These are phyloP conservation scores for Leccinum ochraceum DNA, from an alignment of 768 basidiomycete genomes.

Conservation along the genomic window DNA sequence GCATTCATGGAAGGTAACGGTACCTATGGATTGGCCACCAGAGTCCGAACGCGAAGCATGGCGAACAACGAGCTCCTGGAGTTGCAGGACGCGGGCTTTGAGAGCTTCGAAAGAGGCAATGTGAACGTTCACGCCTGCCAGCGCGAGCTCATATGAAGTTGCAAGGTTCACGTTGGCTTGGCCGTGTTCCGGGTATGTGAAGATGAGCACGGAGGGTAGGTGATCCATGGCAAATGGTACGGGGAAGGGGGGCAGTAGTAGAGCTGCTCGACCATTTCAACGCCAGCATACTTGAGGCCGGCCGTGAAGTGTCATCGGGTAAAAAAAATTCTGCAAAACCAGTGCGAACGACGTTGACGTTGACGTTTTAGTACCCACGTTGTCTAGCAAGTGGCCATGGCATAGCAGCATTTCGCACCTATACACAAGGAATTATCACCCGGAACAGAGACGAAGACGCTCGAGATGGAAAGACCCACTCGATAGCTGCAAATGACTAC, in stretches of 20 bases:
- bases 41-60: background rate
- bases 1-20: constrained; percentile 10
- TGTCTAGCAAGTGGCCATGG: background rate
- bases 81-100: constrained; percentile 4
- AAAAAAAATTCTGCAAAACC: background rate
- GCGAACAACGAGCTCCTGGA: constrained; percentile 10
- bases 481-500: background rate
- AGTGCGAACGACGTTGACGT: background rate
- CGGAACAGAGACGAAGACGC: background rate
- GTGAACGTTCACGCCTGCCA: constrained; percentile 10
- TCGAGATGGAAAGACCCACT: background rate
- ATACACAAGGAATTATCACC: background rate
- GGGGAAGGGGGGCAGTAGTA: background rate
- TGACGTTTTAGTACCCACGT: background rate
- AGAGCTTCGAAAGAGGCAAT: constrained; percentile 15
- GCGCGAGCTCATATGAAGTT: constrained; percentile 18
- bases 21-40: background rate
- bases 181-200: constrained; percentile 10
- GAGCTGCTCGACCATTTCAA: background rate
- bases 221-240: background rate
- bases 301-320: background rate
- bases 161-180: constrained; percentile 7
- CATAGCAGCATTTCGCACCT: background rate
- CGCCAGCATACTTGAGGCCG: background rate
- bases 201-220: constrained; percentile 8